These are phyloP conservation scores for Aureobasidium lini DNA, from an alignment of 2,329 filamentous ascomycete genomes.

Conservation along the genomic window DNA sequence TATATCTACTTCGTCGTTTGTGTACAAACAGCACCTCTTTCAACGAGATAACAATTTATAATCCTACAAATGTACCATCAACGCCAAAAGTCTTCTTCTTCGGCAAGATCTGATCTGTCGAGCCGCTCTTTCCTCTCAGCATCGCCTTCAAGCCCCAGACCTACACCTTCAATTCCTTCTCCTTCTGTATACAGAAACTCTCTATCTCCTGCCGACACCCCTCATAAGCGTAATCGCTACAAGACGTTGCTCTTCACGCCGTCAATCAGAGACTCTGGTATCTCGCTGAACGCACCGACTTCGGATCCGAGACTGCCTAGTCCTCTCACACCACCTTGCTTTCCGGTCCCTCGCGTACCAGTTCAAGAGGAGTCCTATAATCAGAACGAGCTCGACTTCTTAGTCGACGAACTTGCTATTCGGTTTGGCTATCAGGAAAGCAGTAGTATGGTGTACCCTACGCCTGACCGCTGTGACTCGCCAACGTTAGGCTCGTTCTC, in stretches of 20 bases:
- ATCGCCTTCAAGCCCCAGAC: background rate
- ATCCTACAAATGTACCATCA: background rate
- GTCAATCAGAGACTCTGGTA: slow-evolving; percentile 2
- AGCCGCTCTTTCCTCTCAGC: background rate
- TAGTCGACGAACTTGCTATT: background rate
- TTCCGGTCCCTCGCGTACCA: background rate
- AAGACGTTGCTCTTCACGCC: slow-evolving; percentile 6
- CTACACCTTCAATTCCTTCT: background rate
- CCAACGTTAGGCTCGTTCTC: background rate
- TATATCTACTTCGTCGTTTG: slow-evolving; percentile 1
- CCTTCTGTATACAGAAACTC: background rate
- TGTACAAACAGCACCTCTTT: background rate
- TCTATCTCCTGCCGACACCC: background rate
- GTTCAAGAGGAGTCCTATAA: background rate
- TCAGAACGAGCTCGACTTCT: background rate
- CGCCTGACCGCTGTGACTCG: slow-evolving; percentile 1
- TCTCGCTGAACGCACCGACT: background rate
- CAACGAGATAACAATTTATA: background rate
- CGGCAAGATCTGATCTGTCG: background rate
- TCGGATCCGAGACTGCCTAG: background rate
- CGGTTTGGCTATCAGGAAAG: background rate
- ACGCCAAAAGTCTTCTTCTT: slow-evolving; percentile 3
- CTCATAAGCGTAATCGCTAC: slow-evolving; percentile 1
- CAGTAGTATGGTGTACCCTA: background rate
- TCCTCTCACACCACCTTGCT: background rate